Base-by-base conservation (phyloP, 2,329 filamentous ascomycete genomes). In the Aphanoascus verrucosus region DNA sequence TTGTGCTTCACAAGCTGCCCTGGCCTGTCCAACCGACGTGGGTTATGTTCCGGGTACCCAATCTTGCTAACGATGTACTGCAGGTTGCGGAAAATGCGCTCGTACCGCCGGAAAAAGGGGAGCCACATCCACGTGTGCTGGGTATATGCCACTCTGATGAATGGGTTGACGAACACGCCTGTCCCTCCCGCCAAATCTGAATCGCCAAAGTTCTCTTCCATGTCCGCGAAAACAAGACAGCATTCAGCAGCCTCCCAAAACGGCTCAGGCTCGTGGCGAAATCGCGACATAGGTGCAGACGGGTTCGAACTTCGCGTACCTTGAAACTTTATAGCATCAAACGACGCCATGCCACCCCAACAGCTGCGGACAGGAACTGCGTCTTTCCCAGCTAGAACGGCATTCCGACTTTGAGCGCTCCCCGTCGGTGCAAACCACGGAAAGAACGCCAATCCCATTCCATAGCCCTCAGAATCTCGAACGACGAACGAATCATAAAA, bases 401-500 rank as follows among this genome's bases (percentile, higher is more conserved):
- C 47, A 14, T 49, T 48, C 41, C 52, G 53, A 19, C 55, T 56
- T 34, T 42, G 19, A 4, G 55, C 46, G 32, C 28, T 46, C 8
- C 48, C 55, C 9, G 37, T 37, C 6, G 55, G 48, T 9, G 52
- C 34, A 34, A 56, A 56, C 55, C 55, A 56, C 11, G 55, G 55
- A 32, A 49, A 56, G 19, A 54, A 48, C 55, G 51, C 51, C 19
- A 56, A 20, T 14, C 55, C 55, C 41, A 53, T 54, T 12, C 52
- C 47, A 45, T 54, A 48, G n/a, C 55, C 55, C 19, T 54, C 43
- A n/a, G 41, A 42, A 38, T 56, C 55, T 38, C 55, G 35, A 11
- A 56, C 55, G 15, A 56, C 55, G 31, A 56, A 56, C 3, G 55
- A 47, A 41, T 56, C 55, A 23, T 56, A 56, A 23, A 56, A 56